Evolutionary conservation across 2,329 filamentous ascomycete genomes (phyloP).

Genomic region (Tolypocladium nubicola): DNA sequence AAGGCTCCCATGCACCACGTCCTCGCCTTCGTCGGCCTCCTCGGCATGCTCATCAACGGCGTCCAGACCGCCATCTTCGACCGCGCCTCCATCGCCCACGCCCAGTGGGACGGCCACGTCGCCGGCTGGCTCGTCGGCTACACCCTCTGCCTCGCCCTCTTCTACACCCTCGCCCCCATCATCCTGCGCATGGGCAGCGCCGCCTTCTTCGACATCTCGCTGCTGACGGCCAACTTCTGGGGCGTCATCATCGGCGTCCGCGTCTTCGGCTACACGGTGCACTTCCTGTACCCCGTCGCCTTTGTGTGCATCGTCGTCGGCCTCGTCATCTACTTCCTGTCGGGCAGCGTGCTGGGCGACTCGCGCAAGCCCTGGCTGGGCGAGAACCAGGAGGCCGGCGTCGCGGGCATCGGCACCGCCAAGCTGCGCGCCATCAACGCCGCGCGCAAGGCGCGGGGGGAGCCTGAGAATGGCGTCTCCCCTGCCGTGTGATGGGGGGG

Average conservation of each 20-base stretch:
- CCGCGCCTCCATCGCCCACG: conserved; percentile 29
- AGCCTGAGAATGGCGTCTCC: conserved; percentile 15
- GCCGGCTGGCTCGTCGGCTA: conserved; percentile 83
- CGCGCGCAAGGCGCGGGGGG: conserved; percentile 30
- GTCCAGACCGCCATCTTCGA: conserved; percentile 89
- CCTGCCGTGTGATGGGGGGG: not conserved
- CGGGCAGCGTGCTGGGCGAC: conserved; percentile 73
- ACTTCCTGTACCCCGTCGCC: conserved; percentile 90
- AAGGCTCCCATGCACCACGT: conserved; percentile 87
- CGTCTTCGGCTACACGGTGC: conserved; percentile 70
- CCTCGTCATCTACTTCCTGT: conserved; percentile 77
- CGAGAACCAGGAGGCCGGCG: conserved; percentile 69
- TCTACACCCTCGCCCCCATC: conserved; percentile 81
- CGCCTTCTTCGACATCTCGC: conserved; percentile 92
- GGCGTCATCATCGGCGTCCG: conserved; percentile 83
- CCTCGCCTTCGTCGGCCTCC: conserved; percentile 80
- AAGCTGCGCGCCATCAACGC: conserved; percentile 61
- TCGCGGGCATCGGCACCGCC: conserved; percentile 75
- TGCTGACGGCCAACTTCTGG: conserved; percentile 96
- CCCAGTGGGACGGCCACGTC: conserved; percentile 26
- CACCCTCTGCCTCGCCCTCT: conserved; percentile 70
- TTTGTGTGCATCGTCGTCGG: conserved; percentile 88
- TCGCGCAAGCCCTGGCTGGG: conserved; percentile 93
- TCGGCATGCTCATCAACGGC: conserved; percentile 84
- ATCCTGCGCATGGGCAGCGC: conserved; percentile 83